Evolutionary conservation across 75 land plant species (phyloP), one percentile per base, ranked within the genome.

Genomic region (Cunninghamia lanceolata): DNA sequence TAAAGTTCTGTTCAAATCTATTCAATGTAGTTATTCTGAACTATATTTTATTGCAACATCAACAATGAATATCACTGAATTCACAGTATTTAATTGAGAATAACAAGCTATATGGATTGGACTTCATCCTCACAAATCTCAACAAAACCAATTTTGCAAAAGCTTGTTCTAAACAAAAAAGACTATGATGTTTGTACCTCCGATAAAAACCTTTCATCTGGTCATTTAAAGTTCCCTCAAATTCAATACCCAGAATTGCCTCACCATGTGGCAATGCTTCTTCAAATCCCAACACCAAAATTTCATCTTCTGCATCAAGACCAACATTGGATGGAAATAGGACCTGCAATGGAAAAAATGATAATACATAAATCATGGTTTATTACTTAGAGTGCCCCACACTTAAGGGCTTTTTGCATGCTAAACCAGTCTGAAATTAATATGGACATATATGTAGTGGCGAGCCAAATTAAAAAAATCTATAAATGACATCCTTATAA

Each of bases 161-260:
- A 28, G 10, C 2, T 70, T 16, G n/a, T 52, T 66, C 19, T 28
- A 15, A 30, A 86, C 42, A 9, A 88, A 30, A n/a, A 59, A 8
- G 36, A 35, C 14, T 46, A 53, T 83, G 28, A 43, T 9, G 19
- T 52, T 3, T 81, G 10, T 74, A 96, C 99, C 99, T 96, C 87
- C 96, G 88, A 85, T 98, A 98, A 78, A 98, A 95, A 30, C 99
- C 99, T 70, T 95, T 97, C 99, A 98, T 94, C 78, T 90, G 87
- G 85, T 98, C 99, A 89, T 94, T 95, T n/a, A 98, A 85, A 42
- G 87, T 89, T n/a, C 99, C 99, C 71, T 90, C 83, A 88, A 94
- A 98, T 30, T 89, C 90, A 79, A 98, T 91, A 8, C 80, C 76
- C 86, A 98, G 86, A 52, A 90, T 82, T 11, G 96, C 99, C 81